phyloP scores from a whole-genome alignment of 2,329 filamentous ascomycete species.

The Cordyceps cicadae region DNA sequence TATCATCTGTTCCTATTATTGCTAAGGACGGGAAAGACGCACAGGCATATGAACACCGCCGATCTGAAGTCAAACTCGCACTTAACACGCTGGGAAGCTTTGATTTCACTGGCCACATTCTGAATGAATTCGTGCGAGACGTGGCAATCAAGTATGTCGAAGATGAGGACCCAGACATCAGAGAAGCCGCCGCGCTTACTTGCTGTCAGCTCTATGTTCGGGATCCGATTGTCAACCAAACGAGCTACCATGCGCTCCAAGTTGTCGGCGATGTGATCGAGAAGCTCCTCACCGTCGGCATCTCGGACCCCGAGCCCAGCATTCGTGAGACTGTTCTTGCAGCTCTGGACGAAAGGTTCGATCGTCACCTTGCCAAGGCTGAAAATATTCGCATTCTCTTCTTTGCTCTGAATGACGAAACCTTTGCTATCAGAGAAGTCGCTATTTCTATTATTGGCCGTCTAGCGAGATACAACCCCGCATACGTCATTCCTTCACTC shows the following conservation, averaged over 20 bases:
- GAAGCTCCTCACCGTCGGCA: conserved; percentile 86
- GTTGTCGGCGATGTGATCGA: conserved; percentile 98
- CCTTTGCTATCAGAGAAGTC: conserved; percentile 86
- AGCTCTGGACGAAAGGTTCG: conserved; percentile 87
- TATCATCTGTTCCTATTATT: conserved; percentile 72
- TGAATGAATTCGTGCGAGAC: conserved; percentile 98
- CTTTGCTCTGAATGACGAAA: conserved; percentile 89
- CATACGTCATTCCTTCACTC: conserved; percentile 92
- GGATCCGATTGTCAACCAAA: conserved; percentile 96
- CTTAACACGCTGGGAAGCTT: conserved; percentile 96
- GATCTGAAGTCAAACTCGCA: conserved; percentile 84
- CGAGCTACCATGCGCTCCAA: conserved; percentile 90
- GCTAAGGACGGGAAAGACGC: conserved; percentile 81
- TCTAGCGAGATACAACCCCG: conserved; percentile 82
- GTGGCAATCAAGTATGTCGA: conserved; percentile 98
- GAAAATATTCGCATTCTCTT: conserved; percentile 96
- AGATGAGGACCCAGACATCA: conserved; percentile 86
- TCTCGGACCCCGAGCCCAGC: conserved; percentile 81
- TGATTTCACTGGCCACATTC: conserved; percentile 82
- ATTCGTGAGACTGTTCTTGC: conserved; percentile 84
- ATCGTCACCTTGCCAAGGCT: conserved; percentile 91
- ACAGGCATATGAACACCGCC: conserved; percentile 68
- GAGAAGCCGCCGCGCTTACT: conserved; percentile 88
- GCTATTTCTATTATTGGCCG: conserved; percentile 95
- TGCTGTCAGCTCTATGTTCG: conserved; percentile 96